Base-by-base conservation (phyloP, 495 filamentous ascomycete species). In the Elaphomyces granulatus region DNA sequence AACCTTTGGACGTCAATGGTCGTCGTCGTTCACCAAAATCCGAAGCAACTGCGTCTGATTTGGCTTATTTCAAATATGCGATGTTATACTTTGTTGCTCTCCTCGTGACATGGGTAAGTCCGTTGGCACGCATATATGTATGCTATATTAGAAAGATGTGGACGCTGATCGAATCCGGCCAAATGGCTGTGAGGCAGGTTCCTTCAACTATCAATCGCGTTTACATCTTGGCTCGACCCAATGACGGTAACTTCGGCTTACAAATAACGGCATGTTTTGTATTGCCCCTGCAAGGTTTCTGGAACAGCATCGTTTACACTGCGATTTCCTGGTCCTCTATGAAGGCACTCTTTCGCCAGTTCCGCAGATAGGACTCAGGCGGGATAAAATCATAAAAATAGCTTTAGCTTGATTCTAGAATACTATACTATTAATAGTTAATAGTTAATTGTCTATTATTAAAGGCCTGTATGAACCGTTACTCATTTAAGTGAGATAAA, bases 51-150 rank as follows among this genome's bases (percentile, higher is more conserved):
- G 43, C 56, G 1, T 64, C 63, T 3, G 75, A 78, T 2, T 87
- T 78, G 78, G 75, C 77, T 0, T 94, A 90, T 53, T 78, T 74
- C 34, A 87, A 87, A 42, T 87, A 82, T 40, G 78, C 85, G 0
- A 72, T 88, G 49, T 64, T 92, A n/a, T 92, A 90, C 63, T 92
- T 92, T 53, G 65, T 78, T 9, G 82, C 81, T 0, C 66, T 94
- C 37, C 64, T 87, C 28, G 71, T 88, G 28, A 87, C 83, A 15
- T 94, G 86, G 85, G 75, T 77, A 46, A 45, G 52, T 43, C 37
- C 18, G 0, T 7, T 19, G 8, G 18, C 12, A 32, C 19, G 2
- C 15, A 23, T 8, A 20, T 47, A 14, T 47, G 36, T 15, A 40
- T 15, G 6, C 3, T n/a, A 16, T 35, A 18, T 10, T 19, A 19